Evolutionary conservation across 805 yeast species (phyloP), one percentile per base, ranked within the genome.

Genomic region (Lipomyces yamanashiensis): DNA sequence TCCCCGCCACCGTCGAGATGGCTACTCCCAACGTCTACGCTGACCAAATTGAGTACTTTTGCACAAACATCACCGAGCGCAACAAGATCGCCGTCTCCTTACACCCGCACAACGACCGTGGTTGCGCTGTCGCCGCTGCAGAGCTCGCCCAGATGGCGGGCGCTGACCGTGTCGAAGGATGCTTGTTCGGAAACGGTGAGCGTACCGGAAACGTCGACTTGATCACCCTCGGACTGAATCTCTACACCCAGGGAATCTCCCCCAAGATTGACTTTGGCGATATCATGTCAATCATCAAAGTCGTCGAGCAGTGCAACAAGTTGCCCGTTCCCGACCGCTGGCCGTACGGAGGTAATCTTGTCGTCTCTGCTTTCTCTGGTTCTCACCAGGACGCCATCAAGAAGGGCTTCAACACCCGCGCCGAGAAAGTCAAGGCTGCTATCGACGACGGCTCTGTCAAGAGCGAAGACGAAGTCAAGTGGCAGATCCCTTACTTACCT

Each of bases 301-400:
- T 88, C 47, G 90, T 86, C 47, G 95, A 89, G 75, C 84, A 84
- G 71, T 87, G 92, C 79, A 89, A 89, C 76, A 89, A 89, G 78
- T 87, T 89, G 65, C 92, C 90, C 0, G 87, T 89, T 19, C 89
- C 85, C 61, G 85, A 87, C 63, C 84, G 95, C 73, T 88, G 92
- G 28, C 95, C 95, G 10, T 88, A 88, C 72, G 92, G 92, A 62
- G 95, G 95, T 41, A 87, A 88, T 59, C 81, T 88, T 56, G 95
- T 88, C 49, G 92, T 89, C 43, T 88, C 90, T 76, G 95, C 95
- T 1, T 89, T 89, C 77, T 82, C 88, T 57, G 95, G 95, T 3
- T 86, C 91, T n/a, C 95, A 89, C 75, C 95, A 89, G 78, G 95
- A 89, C 75, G 95, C 96, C 49, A 89, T 89, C 75, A 89, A 89